phyloP scores from a whole-genome alignment of 2,329 filamentous ascomycete species.

The Setomelanomma holmii region DNA sequence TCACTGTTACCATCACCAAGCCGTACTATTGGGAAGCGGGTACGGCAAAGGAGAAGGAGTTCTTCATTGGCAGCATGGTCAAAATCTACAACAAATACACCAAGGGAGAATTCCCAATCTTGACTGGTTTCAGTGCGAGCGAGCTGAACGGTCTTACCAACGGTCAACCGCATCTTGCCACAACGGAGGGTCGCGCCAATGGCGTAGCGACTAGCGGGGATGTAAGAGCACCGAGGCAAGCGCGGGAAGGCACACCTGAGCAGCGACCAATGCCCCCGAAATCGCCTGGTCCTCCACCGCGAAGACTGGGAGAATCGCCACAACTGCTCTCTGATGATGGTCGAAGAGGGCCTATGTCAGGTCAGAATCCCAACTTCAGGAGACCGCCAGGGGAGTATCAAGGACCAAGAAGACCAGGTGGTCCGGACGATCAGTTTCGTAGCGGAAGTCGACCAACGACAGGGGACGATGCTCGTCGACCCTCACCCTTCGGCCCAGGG shows the following conservation, averaged over 20 bases:
- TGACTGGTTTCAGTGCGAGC: slow-evolving; percentile 81
- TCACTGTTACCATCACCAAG: slow-evolving; percentile 87
- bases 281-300: slow-evolving; percentile 27
- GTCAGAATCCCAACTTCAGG: slow-evolving; percentile 31
- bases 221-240: slow-evolving; percentile 15
- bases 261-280: slow-evolving; percentile 28
- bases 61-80: slow-evolving; percentile 94
- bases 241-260: slow-evolving; percentile 25
- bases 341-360: slow-evolving; percentile 19
- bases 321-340: slow-evolving; percentile 19
- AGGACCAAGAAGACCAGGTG: slow-evolving; percentile 28
- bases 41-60: slow-evolving; percentile 95
- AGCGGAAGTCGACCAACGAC: slow-evolving; percentile 35
- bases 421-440: slow-evolving; percentile 23
- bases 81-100: slow-evolving; percentile 99
- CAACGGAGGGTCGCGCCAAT: slow-evolving; percentile 34
- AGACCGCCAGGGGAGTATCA: slow-evolving; percentile 27
- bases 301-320: slow-evolving; percentile 27
- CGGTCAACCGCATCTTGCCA: slow-evolving; percentile 39
- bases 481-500: slow-evolving; percentile 27
- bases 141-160: slow-evolving; percentile 80
- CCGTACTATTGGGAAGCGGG: slow-evolving; percentile 97
- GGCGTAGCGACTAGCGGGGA: slow-evolving; percentile 12
- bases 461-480: slow-evolving; percentile 38
- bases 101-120: slow-evolving; percentile 68